phyloP scores from a whole-genome alignment of 495 filamentous ascomycete species.

The Neurospora tetrasperma region DNA sequence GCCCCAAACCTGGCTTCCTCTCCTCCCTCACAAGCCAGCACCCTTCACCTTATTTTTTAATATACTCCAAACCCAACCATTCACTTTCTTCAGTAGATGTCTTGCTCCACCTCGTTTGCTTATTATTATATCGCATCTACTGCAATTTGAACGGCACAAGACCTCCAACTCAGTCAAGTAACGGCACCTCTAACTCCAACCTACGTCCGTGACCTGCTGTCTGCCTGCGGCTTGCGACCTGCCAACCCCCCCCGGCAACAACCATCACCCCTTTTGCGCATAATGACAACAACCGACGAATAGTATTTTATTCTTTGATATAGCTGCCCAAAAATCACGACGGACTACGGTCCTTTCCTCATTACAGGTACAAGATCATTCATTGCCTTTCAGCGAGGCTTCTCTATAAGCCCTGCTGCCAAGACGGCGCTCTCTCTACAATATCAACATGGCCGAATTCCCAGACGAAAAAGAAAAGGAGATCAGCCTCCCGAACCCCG shows the following conservation, averaged over 20 bases:
- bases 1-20: not conserved
- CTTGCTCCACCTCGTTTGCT: not conserved
- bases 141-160: not conserved
- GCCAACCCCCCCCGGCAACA: not conserved
- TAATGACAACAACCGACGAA: not conserved
- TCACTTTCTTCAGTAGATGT: not conserved
- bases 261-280: not conserved
- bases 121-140: not conserved
- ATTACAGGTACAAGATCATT: not conserved
- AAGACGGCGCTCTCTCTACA: not conserved
- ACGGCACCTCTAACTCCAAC: not conserved
- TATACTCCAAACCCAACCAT: not conserved
- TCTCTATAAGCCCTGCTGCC: not conserved
- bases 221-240: not conserved
- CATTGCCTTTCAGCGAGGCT: not conserved
- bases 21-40: not conserved
- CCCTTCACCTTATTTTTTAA: not conserved
- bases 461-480: slow-evolving; percentile 5
- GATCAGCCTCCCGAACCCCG: slow-evolving; percentile 1
- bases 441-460: not conserved
- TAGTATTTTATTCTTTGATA: not conserved
- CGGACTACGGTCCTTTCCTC: not conserved
- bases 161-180: not conserved
- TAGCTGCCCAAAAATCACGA: not conserved
- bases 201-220: not conserved